Base-by-base conservation (phyloP, 2,329 filamentous ascomycete genomes). In the Penicillium sp. region DNA sequence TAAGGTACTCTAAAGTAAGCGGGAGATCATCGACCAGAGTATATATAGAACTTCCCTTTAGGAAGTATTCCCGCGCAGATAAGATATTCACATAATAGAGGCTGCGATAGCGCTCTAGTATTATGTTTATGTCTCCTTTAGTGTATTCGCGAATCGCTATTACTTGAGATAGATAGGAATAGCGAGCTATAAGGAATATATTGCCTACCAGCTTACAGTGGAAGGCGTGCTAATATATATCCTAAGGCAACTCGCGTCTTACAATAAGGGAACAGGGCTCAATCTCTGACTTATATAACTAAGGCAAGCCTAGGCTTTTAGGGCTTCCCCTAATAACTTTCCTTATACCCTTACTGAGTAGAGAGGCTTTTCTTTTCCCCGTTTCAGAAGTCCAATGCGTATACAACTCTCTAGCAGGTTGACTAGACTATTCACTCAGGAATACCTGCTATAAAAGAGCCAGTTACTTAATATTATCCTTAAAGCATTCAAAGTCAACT, bases 1-100 rank as follows among this genome's bases (percentile, higher is more conserved):
- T 40, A 26, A 50, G 36, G 13, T 54, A 35, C 28, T 46, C 47
- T 13, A 55, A 39, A 33, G 45, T 49, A 3, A 56, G 26, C n/a
- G 35, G 39, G 14, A 53, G 31, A 26, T 53, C 37, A 16, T 48
- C 29, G 15, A 46, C 35, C 10, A 51, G 23, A 36, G 37, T 27
- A 36, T 39, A 51, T 15, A 44, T 33, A 8, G 4, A 28, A 15
- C 26, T 29, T 26, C 40, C 33, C 9, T 45, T 15, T 7, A 41
- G 13, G n/a, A 47, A 48, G 36, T 33, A 47, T 32, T 55, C 41
- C 25, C 34, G 21, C 14, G 41, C 20, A 7, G 16, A 26, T 7
- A 55, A 21, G 10, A 53, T 30, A 19, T 41, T 45, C n/a, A 7
- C 8, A 14, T 45, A 25, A 6, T 37, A 21, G 13, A 41, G 33